Evolutionary conservation across 108 stramenopile species (phyloP), one percentile per base, ranked within the genome.

Genomic region (Conticribra guillardii): DNA sequence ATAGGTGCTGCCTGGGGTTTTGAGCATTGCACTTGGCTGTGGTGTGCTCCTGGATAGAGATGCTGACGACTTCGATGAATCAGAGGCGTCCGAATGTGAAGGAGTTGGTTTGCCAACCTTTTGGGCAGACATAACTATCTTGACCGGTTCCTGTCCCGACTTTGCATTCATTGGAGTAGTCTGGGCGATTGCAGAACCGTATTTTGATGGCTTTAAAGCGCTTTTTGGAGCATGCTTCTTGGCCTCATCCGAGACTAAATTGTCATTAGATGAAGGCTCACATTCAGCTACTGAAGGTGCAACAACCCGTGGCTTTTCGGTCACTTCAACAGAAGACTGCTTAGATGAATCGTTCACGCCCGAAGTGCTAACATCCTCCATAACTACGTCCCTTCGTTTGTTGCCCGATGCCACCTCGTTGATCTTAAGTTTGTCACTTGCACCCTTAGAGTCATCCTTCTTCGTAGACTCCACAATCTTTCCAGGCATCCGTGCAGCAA

Each of bases 161-260:
- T n/a, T n/a, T n/a, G n/a, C n/a, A n/a, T n/a, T n/a, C n/a, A n/a
- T n/a, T n/a, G n/a, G n/a, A n/a, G n/a, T n/a, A n/a, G n/a, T n/a
- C n/a, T n/a, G n/a, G n/a, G n/a, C 26, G 26, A 33, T 5, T 0
- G 74, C 15, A 45, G 46, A 21, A 21, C 27, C 24, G 59, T 75
- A 75, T 54, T 72, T 78, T 14, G 71, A 67, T 51, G 76, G 62
- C 29, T 78, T 73, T 44, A 73, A 54, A 54, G 71, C 76, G 3
- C 64, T 67, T 41, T 60, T 72, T 7, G 71, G 71, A 26, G 65
- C 45, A 29, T 67, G 67, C 30, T 58, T 64, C 48, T 73, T 66
- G 46, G 37, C 48, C 28, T 26, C 30, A n/a, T 44, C 50, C 19
- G 60, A 14, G n/a, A 50, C 60, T 22, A 56, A 9, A 48, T 16